Evolutionary conservation across 139 green algal genomes (phyloP), one percentile per base, ranked within the genome.

Genomic region (Helicosporidium sp.): DNA sequence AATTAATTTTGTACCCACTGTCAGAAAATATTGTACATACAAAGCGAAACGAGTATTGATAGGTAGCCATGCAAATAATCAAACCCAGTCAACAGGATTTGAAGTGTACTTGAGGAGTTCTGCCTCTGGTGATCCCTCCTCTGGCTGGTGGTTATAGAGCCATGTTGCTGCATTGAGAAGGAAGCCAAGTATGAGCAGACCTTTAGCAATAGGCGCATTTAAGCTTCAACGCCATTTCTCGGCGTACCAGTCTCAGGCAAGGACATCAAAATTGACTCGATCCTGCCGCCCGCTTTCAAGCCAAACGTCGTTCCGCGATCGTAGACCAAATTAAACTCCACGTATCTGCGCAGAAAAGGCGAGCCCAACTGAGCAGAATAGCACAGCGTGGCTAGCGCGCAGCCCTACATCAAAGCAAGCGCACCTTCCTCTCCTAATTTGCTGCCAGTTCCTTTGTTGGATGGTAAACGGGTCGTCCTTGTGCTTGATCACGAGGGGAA

Each of bases 311-410:
- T 99, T 28, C 90, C 87, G 37, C 86, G 72, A 68, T 94, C 86
- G 68, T 95, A 72, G 49, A 92, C 79, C 42, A 96, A 74, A 70
- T 98, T 98, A 75, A 94, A 98, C 74, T 98, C 89, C 8, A 95
- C 89, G 57, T 98, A 96, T 25, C 65, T 85, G 64, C 20, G 18
- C 3, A n/a, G 28, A 0, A 28, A 24, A 6, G 40, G 28, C 19
- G 13, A 26, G 43, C 22, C n/a, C 17, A 26, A 15, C 7, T 20
- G n/a, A 19, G 26, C 18, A 12, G n/a, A 2, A 2, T 15, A 43
- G 29, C 3, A 19, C 24, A 22, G 6, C 23, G 5, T 1, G n/a
- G n/a, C n/a, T n/a, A n/a, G n/a, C n/a, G n/a, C n/a, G n/a, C n/a
- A 13, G 19, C 23, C 1, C 19, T 13, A 5, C 31, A 22, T 18